Conservation (phyloP, 371 early-diverging fungal species). For the Synchytrium microbalum region DNA sequence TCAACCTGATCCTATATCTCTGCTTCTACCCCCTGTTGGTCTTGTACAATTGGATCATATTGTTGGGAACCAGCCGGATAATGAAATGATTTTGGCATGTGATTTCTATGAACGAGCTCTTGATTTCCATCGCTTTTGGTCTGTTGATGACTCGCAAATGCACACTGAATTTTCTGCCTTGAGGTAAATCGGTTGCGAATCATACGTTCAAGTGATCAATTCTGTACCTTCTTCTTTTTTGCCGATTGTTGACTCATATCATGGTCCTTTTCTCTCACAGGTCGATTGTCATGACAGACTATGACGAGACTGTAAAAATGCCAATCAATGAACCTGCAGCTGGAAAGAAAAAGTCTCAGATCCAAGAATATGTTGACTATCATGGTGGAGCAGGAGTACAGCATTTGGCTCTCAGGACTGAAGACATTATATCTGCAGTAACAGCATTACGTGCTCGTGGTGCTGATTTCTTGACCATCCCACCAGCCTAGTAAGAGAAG, state of each 20-base stretch:
- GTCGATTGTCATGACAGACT: constrained; percentile 94
- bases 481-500: constrained; percentile 17
- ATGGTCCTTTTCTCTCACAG: no score
- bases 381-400: constrained; percentile 53
- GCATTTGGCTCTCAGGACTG: constrained; percentile 79
- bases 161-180: constrained; percentile 92
- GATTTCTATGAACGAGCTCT: constrained; percentile 74
- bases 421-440: constrained; percentile 79
- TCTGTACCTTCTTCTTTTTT: no score
- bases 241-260: no score
- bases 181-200: no score
- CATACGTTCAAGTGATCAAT: no score
- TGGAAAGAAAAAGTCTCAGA: constrained; percentile 91
- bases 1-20: constrained; percentile 59
- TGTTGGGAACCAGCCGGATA: constrained; percentile 92
- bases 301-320: constrained; percentile 86
- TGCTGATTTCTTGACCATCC: constrained; percentile 72
- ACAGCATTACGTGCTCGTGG: constrained; percentile 74
- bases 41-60: constrained; percentile 82
- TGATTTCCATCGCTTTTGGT: constrained; percentile 97
- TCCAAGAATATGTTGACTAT: constrained; percentile 94
- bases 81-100: constrained; percentile 78
- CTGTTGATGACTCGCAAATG: constrained; percentile 93
- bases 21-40: constrained; percentile 56
- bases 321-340: constrained; percentile 97